Base-by-base conservation (phyloP, 805 yeast genomes). In the Danielia oregonensis region DNA sequence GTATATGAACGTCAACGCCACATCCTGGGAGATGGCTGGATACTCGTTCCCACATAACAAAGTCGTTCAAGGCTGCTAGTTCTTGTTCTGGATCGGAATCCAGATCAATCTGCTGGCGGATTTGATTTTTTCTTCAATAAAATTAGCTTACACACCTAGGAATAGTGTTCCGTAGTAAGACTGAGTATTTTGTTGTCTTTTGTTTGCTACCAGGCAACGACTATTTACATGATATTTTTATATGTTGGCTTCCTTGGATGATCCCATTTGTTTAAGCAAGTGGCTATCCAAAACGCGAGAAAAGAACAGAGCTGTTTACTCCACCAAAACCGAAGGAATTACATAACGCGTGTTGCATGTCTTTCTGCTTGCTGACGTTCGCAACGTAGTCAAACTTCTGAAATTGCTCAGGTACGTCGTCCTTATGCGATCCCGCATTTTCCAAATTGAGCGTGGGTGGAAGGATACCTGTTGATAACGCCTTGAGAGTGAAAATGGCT, bases 271-370 rank as follows among this genome's bases (percentile, higher is more conserved):
- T n/a, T n/a, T n/a, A n/a, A n/a, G n/a, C n/a, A n/a, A n/a, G n/a
- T n/a, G n/a, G n/a, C n/a, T n/a, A n/a, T n/a, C n/a, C n/a, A n/a
- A n/a, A n/a, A n/a, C n/a, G n/a, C n/a, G n/a, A n/a, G 33, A 81
- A 74, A 28, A 79, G 69, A 2, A 93, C 51, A 2, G 94, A 73
- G 5, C 94, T 82, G 57, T 93, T 93, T 4, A 94, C 86, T 6
- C 99, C 99, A 6, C 99, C 99, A 63, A 93, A 93, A 0, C 98
- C 99, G 62, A 94, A 91, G 48, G 96, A 86, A 52, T 93, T 93
- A 30, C 87, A 77, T 48, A 93, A 42, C 0, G 91, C 97, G 43
- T 74, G 70, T 3, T 71, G 50, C 4, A 84, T 54, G 2, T 56
- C 48, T 16, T 56, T 65, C 10, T 46, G 32, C 28, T 63, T 51